These are phyloP conservation scores for Bretziella fagacearum DNA, from an alignment of 2,329 filamentous ascomycete species.

Conservation along the genomic window DNA sequence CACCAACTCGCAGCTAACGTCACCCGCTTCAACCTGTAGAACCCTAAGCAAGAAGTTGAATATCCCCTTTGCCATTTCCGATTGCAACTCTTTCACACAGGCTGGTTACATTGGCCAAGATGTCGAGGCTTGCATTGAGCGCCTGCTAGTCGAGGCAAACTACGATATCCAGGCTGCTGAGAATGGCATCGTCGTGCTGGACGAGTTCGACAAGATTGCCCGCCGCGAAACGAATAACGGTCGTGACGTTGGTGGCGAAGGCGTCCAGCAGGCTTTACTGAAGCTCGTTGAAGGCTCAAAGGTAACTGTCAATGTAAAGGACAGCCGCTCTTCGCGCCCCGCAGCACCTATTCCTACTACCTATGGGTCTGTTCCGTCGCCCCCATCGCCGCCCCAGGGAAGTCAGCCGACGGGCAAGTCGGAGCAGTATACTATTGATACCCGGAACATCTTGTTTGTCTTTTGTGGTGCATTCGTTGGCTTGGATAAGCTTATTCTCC, in stretches of 20 bases:
- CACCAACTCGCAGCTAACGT: constrained; percentile 16
- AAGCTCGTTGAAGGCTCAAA: constrained; percentile 96
- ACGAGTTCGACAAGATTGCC: constrained; percentile 96
- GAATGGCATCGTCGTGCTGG: constrained; percentile 82
- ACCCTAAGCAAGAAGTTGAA: constrained; percentile 85
- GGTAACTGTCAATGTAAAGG: constrained; percentile 77
- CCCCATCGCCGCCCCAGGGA: constrained; percentile 27
- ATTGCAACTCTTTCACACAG: constrained; percentile 91
- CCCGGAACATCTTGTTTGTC: constrained; percentile 92
- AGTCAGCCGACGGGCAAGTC: constrained; percentile 33
- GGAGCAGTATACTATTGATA: constrained; percentile 61
- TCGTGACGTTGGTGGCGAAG: constrained; percentile 88
- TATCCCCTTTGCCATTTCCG: constrained; percentile 86
- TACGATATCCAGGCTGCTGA: constrained; percentile 75
- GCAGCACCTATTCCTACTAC: constrained; percentile 36
- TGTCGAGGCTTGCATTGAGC: constrained; percentile 86
- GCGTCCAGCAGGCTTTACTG: constrained; percentile 84
- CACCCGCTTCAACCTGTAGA: constrained; percentile 36
- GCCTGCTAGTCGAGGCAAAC: constrained; percentile 75
- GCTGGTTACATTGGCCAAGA: constrained; percentile 97
- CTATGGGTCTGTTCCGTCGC: constrained; percentile 29
- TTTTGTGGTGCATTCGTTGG: constrained; percentile 93
- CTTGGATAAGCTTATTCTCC: constrained; percentile 70
- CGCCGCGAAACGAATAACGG: constrained; percentile 74
- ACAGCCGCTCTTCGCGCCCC: constrained; percentile 43